phyloP scores from a whole-genome alignment of 192 early-diverging fungal species.

The Paraglomus brasilianum region DNA sequence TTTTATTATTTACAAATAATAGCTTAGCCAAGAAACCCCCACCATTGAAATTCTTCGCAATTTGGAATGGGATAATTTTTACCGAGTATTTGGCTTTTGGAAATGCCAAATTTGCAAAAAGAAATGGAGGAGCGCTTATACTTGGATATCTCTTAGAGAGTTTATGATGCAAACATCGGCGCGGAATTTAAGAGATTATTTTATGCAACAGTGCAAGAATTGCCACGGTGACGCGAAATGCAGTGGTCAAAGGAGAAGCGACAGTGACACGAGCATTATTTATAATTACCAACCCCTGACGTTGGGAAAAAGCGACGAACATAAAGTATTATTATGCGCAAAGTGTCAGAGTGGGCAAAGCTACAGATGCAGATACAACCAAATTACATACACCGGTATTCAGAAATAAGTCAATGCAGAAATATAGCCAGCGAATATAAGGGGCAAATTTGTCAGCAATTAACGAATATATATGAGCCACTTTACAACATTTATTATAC shows the following conservation, averaged over 20 bases:
- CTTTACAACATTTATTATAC: too few relatives aligned
- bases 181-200: slow-evolving; percentile 2
- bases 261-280: background rate
- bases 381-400: too few relatives aligned
- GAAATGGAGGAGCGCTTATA: slow-evolving; percentile 10
- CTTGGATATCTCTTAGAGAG: slow-evolving; percentile 14
- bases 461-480: too few relatives aligned
- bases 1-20: too few relatives aligned
- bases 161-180: background rate
- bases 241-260: background rate
- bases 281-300: background rate
- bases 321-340: slow-evolving; percentile 1
- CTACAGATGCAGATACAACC: too few relatives aligned
- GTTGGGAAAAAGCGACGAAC: background rate
- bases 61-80: background rate
- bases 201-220: slow-evolving; percentile 13
- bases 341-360: background rate
- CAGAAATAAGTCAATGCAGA: too few relatives aligned
- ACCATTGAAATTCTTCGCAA: too few relatives aligned
- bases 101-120: slow-evolving; percentile 3
- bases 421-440: too few relatives aligned
- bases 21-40: too few relatives aligned
- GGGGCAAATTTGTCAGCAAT: too few relatives aligned
- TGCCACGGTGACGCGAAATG: background rate
- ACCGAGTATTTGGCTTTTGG: slow-evolving; percentile 22